Evolutionary conservation across 805 yeast species (phyloP), one percentile per base, ranked within the genome.

Genomic region (Hanseniaspora hatyaiensis): DNA sequence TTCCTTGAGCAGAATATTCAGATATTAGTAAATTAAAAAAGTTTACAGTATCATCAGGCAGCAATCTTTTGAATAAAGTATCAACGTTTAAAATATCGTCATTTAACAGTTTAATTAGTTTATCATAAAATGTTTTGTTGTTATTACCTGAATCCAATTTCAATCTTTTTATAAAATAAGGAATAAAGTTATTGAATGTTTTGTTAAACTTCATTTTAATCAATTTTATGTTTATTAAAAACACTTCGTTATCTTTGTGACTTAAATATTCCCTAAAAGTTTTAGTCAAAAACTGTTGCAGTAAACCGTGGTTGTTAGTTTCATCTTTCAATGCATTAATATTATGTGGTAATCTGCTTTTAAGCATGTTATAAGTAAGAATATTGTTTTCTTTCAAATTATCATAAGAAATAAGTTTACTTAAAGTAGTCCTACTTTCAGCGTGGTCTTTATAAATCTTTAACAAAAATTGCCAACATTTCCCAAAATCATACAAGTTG

Each of bases 161-260:
- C 28, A 45, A 28, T 45, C 49, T 45, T 16, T 45, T 45, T 13
- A 45, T 30, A 8, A 45, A 45, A 26, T 45, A 45, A 6, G 49
- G 49, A 12, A 45, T 45, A n/a, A 29, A 45, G 9, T 37, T 45
- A 18, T 37, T 45, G 16, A 45, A 45, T 15, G 49, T 45, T 24
- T 45, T 45, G 8, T 9, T n/a, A 36, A 45, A 45, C 28, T 28
- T 37, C 19, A 31, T 9, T 18, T 37, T 45, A 4, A 45, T 37
- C 12, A 37, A 3, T 22, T 37, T 28, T 8, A 45, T 37, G 29
- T 45, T 45, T 4, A 38, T 24, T 26, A 45, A 37, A 2, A 9
- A 34, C 13, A 16, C 9, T 3, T 8, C n/a, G 9, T 29, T 13
- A 4, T 40, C n/a, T 1, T 39, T 37, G 8, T 36, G n/a, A 18